A percentile compares a stretch with the other conserved stretches of the same genome.
phyloP scores from a whole-genome alignment of 257 asterid species.

The Solanum sparsipilum region DNA sequence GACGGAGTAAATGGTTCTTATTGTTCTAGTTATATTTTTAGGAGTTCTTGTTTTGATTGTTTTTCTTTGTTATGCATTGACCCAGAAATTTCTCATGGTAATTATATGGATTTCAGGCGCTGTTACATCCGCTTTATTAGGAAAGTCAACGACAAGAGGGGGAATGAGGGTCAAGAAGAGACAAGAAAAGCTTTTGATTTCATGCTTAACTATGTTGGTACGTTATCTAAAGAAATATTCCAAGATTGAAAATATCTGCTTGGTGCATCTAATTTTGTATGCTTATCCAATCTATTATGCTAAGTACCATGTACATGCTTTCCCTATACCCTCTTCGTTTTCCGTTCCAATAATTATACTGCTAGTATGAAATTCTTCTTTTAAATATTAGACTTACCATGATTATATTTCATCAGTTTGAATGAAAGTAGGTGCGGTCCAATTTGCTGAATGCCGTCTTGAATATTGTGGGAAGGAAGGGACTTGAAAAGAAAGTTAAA shows the following conservation, averaged over 20 bases:
- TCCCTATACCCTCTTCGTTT: background rate
- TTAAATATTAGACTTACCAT: background rate
- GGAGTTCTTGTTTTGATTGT: background rate
- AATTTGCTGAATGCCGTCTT: background rate
- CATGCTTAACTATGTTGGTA: slow-evolving; percentile 87
- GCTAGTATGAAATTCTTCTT: background rate
- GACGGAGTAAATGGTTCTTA: background rate
- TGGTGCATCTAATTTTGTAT: background rate
- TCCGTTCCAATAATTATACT: background rate
- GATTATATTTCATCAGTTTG: background rate
- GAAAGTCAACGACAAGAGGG: slow-evolving; percentile 79
- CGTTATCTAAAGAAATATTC: slow-evolving; percentile 10
- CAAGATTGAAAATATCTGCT: background rate
- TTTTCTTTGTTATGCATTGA: background rate
- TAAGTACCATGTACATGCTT: background rate
- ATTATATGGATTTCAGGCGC: slow-evolving; percentile 48
- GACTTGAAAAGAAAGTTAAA: background rate
- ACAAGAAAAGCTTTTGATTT: slow-evolving; percentile 91
- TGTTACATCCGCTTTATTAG: slow-evolving; percentile 89
- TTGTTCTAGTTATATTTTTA: background rate
- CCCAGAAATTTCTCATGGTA: background rate
- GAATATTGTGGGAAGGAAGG: background rate
- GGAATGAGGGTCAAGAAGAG: slow-evolving; percentile 88
- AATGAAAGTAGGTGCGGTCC: background rate
- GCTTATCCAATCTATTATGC: background rate